Base-by-base conservation (phyloP, 192 early-diverging fungal genomes). In the Lobosporangium transversale region DNA sequence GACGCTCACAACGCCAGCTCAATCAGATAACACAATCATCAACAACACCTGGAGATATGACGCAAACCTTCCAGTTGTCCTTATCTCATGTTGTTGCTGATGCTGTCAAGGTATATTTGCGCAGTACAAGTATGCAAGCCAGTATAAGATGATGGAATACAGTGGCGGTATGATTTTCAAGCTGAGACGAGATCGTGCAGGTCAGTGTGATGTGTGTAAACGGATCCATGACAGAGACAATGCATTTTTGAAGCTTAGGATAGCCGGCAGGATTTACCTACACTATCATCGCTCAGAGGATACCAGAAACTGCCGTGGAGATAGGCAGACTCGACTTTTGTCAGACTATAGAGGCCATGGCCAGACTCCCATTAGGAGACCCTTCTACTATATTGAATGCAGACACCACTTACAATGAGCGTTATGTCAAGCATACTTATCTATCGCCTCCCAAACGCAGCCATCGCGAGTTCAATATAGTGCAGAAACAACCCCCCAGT, bases 401-500 rank as follows among this genome's bases (percentile, higher is more conserved):
- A 27, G 56, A 68, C 56, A 68, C 44, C 36, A 24, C 27, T 17
- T 31, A 58, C 20, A 27, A 51, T 53, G 15, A 32, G 29, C 35
- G 36, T 27, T 42, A n/a, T 32, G 27, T 64, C 14, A 33, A n/a
- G 18, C 18, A 53, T 53, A 17, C n/a, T 1, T 31, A 29, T 31
- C 4, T 53, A 15, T 26, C 42, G 18, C 30, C 60, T 29, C 0
- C 53, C n/a, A 37, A 31, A 3, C 8, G 45, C n/a, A 57, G 20
- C 54, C 32, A 15, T 57, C 50, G 64, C 30, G 57, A 14, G 48
- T 68, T 68, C 48, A 43, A 30, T 48, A 44, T 9, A 49, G 56
- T 11, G 53, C 14, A 68, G 32, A 42, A 66, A 27, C 44, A 58
- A 36, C 66, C 56, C 17, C 56, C 66, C 24, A 68, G 66, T 23